Percentiles rank a stretch among this genome's conserved stretches.
phyloP scores from a whole-genome alignment of 176 grass and related monocot genomes.

The Carex cristatella region DNA sequence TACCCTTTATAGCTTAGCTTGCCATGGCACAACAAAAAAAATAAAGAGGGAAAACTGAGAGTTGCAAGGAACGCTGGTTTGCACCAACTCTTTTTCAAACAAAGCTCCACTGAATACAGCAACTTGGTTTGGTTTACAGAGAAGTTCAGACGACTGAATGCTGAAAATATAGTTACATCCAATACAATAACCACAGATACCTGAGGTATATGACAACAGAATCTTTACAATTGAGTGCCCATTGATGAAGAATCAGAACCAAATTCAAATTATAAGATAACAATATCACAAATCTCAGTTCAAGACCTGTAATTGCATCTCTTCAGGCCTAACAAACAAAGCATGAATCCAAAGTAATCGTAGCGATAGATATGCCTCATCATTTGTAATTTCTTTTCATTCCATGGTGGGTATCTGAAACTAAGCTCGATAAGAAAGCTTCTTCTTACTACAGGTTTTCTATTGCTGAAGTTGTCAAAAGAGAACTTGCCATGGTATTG shows the following conservation, averaged over 20 bases:
- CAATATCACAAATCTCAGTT: not conserved
- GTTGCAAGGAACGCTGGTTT: not conserved
- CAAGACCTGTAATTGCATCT: slow-evolving; percentile 8
- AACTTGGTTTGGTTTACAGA: not conserved
- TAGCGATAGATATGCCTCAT: slow-evolving; percentile 54
- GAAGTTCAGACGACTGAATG: not conserved
- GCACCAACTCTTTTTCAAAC: not conserved
- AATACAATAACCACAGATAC: not conserved
- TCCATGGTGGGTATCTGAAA: slow-evolving; percentile 78
- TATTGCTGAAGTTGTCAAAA: slow-evolving; percentile 87
- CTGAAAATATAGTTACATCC: not conserved
- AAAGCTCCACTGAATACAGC: not conserved
- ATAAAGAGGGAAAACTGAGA: not conserved
- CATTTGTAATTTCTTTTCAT: slow-evolving; percentile 57
- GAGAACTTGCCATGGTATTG: slow-evolving; percentile 94
- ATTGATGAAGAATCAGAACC: not conserved
- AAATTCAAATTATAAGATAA: not conserved
- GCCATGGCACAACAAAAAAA: not conserved
- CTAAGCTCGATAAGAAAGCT: slow-evolving; percentile 54
- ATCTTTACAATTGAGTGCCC: not conserved
- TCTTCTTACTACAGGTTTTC: slow-evolving; percentile 56
- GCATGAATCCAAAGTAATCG: slow-evolving; percentile 45
- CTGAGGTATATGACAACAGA: not conserved
- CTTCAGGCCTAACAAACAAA: slow-evolving; percentile 55
- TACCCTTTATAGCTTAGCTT: not conserved